Percentiles rank a stretch among this genome's conserved stretches.
These are phyloP conservation scores for Kwoniella europaea DNA, from an alignment of 768 basidiomycete genomes.

Conservation along the genomic window DNA sequence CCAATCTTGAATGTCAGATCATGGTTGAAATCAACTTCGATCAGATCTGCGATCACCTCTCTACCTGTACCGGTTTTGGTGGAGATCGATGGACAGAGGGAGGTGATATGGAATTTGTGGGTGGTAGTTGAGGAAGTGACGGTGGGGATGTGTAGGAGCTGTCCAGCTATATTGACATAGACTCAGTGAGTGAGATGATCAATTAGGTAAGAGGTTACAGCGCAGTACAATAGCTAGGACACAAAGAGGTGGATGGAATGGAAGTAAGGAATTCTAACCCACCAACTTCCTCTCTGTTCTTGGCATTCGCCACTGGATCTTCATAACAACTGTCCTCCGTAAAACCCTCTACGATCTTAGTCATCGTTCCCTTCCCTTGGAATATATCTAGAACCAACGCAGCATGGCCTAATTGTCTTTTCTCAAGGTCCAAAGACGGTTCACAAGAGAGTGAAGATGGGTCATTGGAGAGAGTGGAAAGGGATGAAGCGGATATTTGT, in stretches of 20 bases:
- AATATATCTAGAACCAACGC: conserved; percentile 54
- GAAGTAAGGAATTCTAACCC: not conserved
- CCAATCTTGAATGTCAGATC: conserved; percentile 46
- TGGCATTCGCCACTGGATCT: conserved; percentile 52
- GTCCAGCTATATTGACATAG: conserved; percentile 40
- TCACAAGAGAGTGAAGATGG: conserved; percentile 31
- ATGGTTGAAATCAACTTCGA: conserved; percentile 48
- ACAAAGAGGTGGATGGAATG: not conserved
- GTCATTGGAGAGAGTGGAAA: conserved; percentile 35
- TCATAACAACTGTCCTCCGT: conserved; percentile 54
- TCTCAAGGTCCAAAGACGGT: conserved; percentile 31
- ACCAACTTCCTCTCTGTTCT: conserved; percentile 49
- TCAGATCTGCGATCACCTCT: conserved; percentile 27
- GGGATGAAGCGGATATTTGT: conserved; percentile 5
- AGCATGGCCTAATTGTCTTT: conserved; percentile 43
- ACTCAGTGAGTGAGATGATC: not conserved
- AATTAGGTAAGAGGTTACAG: not conserved
- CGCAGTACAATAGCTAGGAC: not conserved
- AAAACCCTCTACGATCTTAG: conserved; percentile 47
- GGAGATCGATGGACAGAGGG: conserved; percentile 19
- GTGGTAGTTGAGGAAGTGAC: conserved; percentile 45
- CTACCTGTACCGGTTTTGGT: conserved; percentile 23
- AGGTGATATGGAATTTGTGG: conserved; percentile 31
- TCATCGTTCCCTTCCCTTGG: conserved; percentile 53
- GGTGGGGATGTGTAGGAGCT: conserved; percentile 50